Percentiles rank a stretch among this genome's conserved stretches.
Conservation (phyloP, 129 eudicot species). For the Flaveria bidentis region DNA sequence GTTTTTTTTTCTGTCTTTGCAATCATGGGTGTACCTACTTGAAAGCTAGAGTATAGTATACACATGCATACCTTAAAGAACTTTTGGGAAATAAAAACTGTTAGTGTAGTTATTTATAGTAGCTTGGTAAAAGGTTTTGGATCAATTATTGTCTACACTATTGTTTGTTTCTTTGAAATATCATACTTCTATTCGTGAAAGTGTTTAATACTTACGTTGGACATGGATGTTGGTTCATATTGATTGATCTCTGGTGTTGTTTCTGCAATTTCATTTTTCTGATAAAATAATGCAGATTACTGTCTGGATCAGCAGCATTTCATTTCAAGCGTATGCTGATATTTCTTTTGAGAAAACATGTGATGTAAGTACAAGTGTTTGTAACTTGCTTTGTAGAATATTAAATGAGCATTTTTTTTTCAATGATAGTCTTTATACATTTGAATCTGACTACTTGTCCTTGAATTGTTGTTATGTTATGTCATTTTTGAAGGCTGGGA, state of each 20-base stretch:
- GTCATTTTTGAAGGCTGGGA: conserved; percentile 68
- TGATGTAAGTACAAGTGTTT: conserved; percentile 70
- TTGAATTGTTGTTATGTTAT: conserved; percentile 21
- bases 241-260: conserved; percentile 1
- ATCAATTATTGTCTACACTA: neutral
- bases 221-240: neutral
- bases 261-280: neutral
- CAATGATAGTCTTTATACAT: neutral
- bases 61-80: neutral
- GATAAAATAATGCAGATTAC: conserved; percentile 58
- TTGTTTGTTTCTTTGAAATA: neutral
- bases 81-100: neutral
- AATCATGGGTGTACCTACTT: neutral
- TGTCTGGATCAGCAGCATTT: conserved; percentile 80
- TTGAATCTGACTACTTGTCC: neutral
- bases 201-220: neutral
- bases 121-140: neutral
- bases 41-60: neutral
- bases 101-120: neutral
- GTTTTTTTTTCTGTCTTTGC: neutral
- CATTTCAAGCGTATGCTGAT: conserved; percentile 85
- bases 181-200: neutral
- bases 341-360: conserved; percentile 72
- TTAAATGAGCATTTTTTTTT: neutral
- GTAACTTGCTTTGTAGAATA: neutral